Conservation (phyloP, 495 filamentous ascomycete genomes). For the Neurospora sp. region DNA sequence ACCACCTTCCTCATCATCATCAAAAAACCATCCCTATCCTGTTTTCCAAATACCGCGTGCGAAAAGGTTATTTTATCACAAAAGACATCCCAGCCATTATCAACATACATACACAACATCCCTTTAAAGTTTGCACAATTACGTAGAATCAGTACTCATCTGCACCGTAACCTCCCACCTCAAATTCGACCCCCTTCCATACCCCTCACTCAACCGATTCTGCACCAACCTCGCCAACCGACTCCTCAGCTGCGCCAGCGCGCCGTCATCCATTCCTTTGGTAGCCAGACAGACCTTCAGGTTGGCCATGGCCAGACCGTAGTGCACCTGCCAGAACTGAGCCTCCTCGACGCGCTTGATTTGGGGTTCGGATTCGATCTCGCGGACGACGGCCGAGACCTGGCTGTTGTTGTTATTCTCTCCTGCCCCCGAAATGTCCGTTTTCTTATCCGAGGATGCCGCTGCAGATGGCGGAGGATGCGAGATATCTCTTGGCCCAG, state of each 20-base stretch:
- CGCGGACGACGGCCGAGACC: slow-evolving; percentile 66
- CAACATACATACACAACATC: background rate
- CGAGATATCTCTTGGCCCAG: slow-evolving; percentile 5
- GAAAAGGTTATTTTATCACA: background rate
- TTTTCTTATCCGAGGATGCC: background rate
- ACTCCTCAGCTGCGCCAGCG: slow-evolving; percentile 58
- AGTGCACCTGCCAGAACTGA: slow-evolving; percentile 97
- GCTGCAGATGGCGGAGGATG: background rate
- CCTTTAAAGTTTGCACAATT: background rate
- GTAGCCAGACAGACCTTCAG: slow-evolving; percentile 60
- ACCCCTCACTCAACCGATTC: slow-evolving; percentile 78
- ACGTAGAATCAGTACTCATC: slow-evolving; percentile 22
- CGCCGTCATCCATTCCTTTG: slow-evolving; percentile 46
- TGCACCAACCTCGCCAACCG: slow-evolving; percentile 68
- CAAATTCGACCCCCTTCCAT: slow-evolving; percentile 64
- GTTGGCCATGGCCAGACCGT: slow-evolving; percentile 91
- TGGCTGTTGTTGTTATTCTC: slow-evolving; percentile 23
- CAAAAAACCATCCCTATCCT: background rate
- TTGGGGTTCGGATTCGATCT: slow-evolving; percentile 69
- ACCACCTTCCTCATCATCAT: background rate
- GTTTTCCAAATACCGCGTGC: background rate
- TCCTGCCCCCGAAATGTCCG: slow-evolving; percentile 3
- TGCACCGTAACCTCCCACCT: slow-evolving; percentile 75
- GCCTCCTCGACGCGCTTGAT: slow-evolving; percentile 77
- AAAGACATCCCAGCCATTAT: background rate